A percentile compares a stretch with the other conserved stretches of the same genome.
Conservation (phyloP, 106 monocot species). For the Dioscorea zingiberensis region DNA sequence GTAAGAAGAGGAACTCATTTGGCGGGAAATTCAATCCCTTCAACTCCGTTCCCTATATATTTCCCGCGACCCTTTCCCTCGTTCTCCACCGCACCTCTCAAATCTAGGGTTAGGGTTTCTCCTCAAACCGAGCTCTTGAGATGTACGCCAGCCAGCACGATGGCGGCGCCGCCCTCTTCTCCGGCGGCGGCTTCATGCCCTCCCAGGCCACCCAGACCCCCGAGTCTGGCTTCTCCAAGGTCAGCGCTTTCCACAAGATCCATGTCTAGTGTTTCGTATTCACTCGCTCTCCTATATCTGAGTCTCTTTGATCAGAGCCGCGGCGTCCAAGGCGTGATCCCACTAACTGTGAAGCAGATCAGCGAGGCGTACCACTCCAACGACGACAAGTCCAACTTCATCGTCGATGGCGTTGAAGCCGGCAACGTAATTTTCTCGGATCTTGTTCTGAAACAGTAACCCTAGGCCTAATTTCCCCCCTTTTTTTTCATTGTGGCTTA, state of each 20-base stretch:
- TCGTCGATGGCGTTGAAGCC: slow-evolving; percentile 65
- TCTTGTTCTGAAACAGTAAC: not conserved
- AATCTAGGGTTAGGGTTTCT: not conserved
- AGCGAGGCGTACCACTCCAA: slow-evolving; percentile 52
- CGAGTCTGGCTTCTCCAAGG: slow-evolving; percentile 50
- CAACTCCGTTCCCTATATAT: not conserved
- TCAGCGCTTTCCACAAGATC: slow-evolving; percentile 3
- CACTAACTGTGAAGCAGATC: slow-evolving; percentile 94
- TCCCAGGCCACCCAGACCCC: slow-evolving; percentile 68
- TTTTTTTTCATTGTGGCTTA: not conserved
- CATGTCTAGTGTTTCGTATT: not conserved
- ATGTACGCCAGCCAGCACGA: slow-evolving; percentile 35
- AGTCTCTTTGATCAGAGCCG: slow-evolving; percentile 28
- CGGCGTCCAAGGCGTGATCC: slow-evolving; percentile 36
- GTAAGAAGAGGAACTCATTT: not conserved
- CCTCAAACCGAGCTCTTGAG: not conserved
- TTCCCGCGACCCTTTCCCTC: not conserved
- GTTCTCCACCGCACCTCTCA: not conserved
- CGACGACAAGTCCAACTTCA: slow-evolving; percentile 72
- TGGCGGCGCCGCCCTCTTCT: slow-evolving; percentile 60
- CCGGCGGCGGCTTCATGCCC: slow-evolving; percentile 82
- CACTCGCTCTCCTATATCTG: not conserved
- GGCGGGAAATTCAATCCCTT: not conserved
- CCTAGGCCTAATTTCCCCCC: not conserved
- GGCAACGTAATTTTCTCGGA: slow-evolving; percentile 34